Percentiles rank a stretch among this genome's conserved stretches.
These are phyloP conservation scores for Ustilago cynodontis DNA, from an alignment of 1,284 basidiomycete species.

Conservation along the genomic window DNA sequence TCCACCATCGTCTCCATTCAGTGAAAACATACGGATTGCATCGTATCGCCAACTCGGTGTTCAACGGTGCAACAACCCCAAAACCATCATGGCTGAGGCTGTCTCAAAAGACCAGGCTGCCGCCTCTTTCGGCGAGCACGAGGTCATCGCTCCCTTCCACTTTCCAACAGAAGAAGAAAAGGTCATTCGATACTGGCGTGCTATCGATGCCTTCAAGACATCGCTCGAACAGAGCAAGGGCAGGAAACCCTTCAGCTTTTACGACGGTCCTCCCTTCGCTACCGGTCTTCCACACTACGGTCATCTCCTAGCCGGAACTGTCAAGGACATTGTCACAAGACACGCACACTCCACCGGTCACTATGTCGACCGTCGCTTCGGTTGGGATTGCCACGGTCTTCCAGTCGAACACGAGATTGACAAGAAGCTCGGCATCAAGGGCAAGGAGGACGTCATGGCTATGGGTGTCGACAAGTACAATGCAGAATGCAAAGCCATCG, in stretches of 20 bases:
- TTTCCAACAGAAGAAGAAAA: slow-evolving; percentile 94
- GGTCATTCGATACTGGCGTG: slow-evolving; percentile 90
- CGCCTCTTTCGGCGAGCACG: slow-evolving; percentile 44
- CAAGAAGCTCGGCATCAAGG: slow-evolving; percentile 92
- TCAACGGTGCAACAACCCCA: slow-evolving; percentile 2
- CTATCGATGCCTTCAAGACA: slow-evolving; percentile 97
- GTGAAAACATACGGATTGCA: slow-evolving; percentile 21
- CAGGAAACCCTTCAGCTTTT: slow-evolving; percentile 90
- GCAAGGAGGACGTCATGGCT: slow-evolving; percentile 90
- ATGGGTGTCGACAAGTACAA: slow-evolving; percentile 99
- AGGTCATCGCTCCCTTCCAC: slow-evolving; percentile 77
- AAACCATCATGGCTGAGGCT: slow-evolving; percentile 31
- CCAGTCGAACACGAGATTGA: slow-evolving; percentile 99
- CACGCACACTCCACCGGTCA: slow-evolving; percentile 93
- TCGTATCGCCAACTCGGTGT: slow-evolving; percentile 6
- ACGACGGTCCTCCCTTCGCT: slow-evolving; percentile 97
- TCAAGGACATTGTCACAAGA: slow-evolving; percentile 98
- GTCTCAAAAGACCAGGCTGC: slow-evolving; percentile 24
- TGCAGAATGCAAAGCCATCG: slow-evolving; percentile 93
- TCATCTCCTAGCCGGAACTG: slow-evolving; percentile 76
- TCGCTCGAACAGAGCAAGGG: slow-evolving; percentile 92
- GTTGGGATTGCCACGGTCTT: slow-evolving; percentile 99
- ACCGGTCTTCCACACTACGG: slow-evolving; percentile 98
- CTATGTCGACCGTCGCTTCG: slow-evolving; percentile 94
- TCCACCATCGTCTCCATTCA: slow-evolving; percentile 25